Percentiles rank a stretch among this genome's conserved stretches.
Evolutionary conservation across 768 basidiomycete species (phyloP).

Genomic region (Mrakia frigida): DNA sequence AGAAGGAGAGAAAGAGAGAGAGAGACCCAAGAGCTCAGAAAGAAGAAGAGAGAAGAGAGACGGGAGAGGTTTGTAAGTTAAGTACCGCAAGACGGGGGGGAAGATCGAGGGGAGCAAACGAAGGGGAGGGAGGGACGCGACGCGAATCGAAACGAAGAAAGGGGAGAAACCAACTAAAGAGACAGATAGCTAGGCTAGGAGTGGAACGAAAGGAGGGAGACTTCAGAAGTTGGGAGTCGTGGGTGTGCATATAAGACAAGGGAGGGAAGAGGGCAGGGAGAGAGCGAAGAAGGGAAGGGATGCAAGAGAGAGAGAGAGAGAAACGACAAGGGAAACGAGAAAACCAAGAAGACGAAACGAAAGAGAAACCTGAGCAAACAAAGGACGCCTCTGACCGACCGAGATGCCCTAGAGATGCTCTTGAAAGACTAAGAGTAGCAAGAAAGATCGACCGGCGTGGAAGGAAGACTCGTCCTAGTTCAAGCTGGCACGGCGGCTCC

Average conservation of each 20-base stretch:
- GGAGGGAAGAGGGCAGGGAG: neutral
- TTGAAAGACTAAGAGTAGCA: neutral
- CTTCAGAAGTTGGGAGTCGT: conserved; percentile 3
- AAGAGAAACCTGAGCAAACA: neutral
- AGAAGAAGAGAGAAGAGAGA: no score
- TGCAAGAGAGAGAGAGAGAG: neutral
- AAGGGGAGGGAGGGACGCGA: no score
- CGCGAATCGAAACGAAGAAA: neutral
- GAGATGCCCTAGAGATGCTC: neutral
- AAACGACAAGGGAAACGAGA: neutral
- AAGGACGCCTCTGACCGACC: neutral
- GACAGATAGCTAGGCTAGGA: neutral
- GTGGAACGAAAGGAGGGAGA: neutral
- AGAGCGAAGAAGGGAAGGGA: neutral
- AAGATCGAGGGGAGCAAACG: no score
- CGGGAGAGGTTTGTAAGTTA: no score
- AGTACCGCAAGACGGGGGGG: no score
- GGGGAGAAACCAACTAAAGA: neutral
- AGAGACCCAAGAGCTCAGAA: neutral
- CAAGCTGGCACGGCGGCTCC: neutral
- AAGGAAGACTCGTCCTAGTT: no score
- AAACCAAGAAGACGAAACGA: neutral
- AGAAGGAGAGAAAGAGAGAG: neutral
- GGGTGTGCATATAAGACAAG: neutral
- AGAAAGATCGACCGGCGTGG: neutral